phyloP scores from a whole-genome alignment of 2,329 filamentous ascomycete genomes.

The Elsinoe arachidis region DNA sequence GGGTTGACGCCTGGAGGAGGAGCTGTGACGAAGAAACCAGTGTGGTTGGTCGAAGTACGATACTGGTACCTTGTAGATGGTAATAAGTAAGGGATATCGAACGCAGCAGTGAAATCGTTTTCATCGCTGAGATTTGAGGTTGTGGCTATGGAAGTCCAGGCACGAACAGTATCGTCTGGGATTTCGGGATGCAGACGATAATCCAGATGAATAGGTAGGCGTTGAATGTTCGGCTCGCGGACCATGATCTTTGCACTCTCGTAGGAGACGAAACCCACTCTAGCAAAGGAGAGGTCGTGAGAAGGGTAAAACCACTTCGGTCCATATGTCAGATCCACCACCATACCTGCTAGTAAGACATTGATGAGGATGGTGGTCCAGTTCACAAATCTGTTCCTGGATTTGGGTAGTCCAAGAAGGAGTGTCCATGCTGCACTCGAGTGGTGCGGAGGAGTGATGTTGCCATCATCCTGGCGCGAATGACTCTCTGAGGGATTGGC shows the following conservation, averaged over 20 bases:
- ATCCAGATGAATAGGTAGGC: constrained; percentile 68
- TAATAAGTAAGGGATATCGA: constrained; percentile 58
- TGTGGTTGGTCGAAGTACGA: constrained; percentile 75
- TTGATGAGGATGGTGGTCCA: constrained; percentile 57
- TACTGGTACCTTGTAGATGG: constrained; percentile 75
- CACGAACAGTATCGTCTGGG: constrained; percentile 41
- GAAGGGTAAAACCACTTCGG: constrained; percentile 61
- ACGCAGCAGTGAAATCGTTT: constrained; percentile 71
- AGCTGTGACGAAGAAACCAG: constrained; percentile 70
- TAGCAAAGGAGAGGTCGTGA: constrained; percentile 72
- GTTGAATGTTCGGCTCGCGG: constrained; percentile 67
- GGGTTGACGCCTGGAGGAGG: constrained; percentile 59
- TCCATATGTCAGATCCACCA: constrained; percentile 69
- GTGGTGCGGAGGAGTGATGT: constrained; percentile 22
- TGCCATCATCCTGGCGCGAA: constrained; percentile 57
- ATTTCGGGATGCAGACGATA: constrained; percentile 31
- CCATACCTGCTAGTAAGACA: constrained; percentile 55
- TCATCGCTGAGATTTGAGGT: constrained; percentile 59
- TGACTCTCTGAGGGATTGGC: constrained; percentile 28
- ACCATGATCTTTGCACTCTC: constrained; percentile 72
- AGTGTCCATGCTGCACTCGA: constrained; percentile 59
- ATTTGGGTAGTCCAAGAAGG: constrained; percentile 66
- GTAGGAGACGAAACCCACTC: constrained; percentile 79
- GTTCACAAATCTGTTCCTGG: constrained; percentile 56
- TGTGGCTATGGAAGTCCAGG: constrained; percentile 60